Conservation (phyloP, 257 asterid species). For the Cordia subcordata region DNA sequence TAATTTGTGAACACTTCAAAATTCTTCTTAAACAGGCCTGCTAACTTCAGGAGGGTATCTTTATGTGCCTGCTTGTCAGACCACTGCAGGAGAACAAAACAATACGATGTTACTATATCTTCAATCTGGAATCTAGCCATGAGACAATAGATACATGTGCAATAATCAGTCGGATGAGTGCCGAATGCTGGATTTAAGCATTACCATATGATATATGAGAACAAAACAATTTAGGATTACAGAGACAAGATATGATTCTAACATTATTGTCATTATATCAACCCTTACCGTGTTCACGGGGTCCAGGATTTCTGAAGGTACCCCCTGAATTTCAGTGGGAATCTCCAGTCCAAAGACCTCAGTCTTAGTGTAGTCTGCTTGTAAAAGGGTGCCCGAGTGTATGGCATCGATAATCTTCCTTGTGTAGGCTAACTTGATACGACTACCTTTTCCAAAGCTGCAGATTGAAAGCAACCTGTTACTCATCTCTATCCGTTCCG, state of each 20-base stretch:
- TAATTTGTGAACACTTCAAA: constrained; percentile 54
- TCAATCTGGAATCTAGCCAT: no score
- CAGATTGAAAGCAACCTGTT: constrained; percentile 39
- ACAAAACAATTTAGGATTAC: no score
- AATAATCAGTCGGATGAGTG: not conserved
- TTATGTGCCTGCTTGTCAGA: constrained; percentile 52
- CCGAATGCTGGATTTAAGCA: no score
- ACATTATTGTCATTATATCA: no score
- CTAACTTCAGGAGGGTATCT: constrained; percentile 55
- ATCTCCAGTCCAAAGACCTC: constrained; percentile 90
- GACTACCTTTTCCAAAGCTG: constrained; percentile 75
- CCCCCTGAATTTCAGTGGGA: constrained; percentile 77
- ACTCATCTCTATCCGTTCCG: not conserved
- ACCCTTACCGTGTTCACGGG: constrained; percentile 90
- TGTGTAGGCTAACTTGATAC: constrained; percentile 81
- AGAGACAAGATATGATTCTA: no score
- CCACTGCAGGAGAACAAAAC: constrained; percentile 58
- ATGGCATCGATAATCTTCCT: constrained; percentile 89
- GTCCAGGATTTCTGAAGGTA: constrained; percentile 83
- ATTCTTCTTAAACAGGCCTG: constrained; percentile 70
- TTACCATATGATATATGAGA: no score
- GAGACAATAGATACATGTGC: not conserved
- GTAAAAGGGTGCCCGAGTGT: constrained; percentile 62
- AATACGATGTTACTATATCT: not conserved
- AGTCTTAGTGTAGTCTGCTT: constrained; percentile 57